Percentiles rank a stretch among this genome's conserved stretches.
phyloP scores from a whole-genome alignment of 2,329 filamentous ascomycete genomes.

The Zymoseptoria tritici region DNA sequence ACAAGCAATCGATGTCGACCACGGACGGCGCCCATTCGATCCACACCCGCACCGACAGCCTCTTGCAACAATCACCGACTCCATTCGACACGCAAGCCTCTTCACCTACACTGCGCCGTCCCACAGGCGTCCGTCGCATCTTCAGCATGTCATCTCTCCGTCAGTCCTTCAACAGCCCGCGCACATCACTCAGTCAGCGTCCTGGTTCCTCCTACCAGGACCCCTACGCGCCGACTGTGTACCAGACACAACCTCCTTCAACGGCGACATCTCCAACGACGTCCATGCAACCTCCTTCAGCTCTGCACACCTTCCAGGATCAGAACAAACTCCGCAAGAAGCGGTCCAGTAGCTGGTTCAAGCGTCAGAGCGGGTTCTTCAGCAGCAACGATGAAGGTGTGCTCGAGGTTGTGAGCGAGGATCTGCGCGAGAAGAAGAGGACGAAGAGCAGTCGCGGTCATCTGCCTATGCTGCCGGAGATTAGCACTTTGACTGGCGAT shows the following conservation, averaged over 20 bases:
- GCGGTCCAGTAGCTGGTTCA: slow-evolving; percentile 31
- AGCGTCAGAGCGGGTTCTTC: slow-evolving; percentile 29
- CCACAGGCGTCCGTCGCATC: slow-evolving; percentile 25
- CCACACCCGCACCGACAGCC: neutral
- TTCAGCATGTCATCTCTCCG: slow-evolving; percentile 28
- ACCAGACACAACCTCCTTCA: slow-evolving; percentile 2
- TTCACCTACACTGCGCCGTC: slow-evolving; percentile 12
- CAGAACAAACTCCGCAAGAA: slow-evolving; percentile 18
- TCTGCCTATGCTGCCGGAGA: slow-evolving; percentile 25
- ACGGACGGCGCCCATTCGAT: slow-evolving; percentile 18
- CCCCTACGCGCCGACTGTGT: neutral
- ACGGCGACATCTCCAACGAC: slow-evolving; percentile 3
- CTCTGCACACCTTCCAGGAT: slow-evolving; percentile 5
- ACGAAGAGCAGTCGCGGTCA: slow-evolving; percentile 10
- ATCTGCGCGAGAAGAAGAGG: slow-evolving; percentile 22
- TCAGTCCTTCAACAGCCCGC: slow-evolving; percentile 30
- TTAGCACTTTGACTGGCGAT: slow-evolving; percentile 21
- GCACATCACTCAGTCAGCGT: slow-evolving; percentile 24
- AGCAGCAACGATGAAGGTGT: slow-evolving; percentile 17
- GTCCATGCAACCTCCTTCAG: slow-evolving; percentile 3
- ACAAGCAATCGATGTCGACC: slow-evolving; percentile 5
- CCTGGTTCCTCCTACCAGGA: slow-evolving; percentile 10
- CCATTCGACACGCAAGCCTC: slow-evolving; percentile 8
- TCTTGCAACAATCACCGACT: slow-evolving; percentile 14
- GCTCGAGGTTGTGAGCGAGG: slow-evolving; percentile 23